A percentile compares a stretch with the other conserved stretches of the same genome.
phyloP scores from a whole-genome alignment of 225 moss, liverwort and hornwort species.

The Straminergon stramineum region DNA sequence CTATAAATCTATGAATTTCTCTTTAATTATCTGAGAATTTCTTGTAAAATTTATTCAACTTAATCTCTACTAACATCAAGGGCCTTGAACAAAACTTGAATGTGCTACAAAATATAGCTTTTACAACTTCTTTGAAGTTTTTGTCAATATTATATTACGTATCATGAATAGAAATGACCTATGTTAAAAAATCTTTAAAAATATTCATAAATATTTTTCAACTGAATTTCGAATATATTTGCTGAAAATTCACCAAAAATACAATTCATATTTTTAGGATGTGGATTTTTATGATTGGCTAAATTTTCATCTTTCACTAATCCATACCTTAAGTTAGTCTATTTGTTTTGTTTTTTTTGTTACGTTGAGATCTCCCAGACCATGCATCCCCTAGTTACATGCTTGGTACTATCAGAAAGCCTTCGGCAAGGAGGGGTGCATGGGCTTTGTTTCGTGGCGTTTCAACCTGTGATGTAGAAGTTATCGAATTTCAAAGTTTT shows the following conservation, averaged over 20 bases:
- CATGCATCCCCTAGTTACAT: too few relatives aligned
- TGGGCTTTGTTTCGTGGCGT: too few relatives aligned
- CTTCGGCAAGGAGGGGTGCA: too few relatives aligned
- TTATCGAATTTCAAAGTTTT: too few relatives aligned
- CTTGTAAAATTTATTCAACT: neutral
- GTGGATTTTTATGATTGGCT: neutral
- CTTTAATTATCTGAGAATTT: neutral
- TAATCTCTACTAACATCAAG: neutral
- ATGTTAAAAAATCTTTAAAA: neutral
- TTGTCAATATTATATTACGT: neutral
- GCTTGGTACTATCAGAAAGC: too few relatives aligned
- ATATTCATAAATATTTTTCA: neutral
- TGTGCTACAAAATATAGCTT: neutral
- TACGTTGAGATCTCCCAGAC: too few relatives aligned
- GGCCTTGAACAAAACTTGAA: neutral
- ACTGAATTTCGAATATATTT: neutral
- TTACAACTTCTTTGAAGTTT: neutral
- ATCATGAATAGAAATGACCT: neutral
- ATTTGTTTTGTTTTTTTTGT: too few relatives aligned
- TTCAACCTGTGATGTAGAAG: too few relatives aligned
- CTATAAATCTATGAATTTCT: neutral
- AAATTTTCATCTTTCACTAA: neutral
- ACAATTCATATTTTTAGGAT: neutral
- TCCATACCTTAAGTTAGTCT: too few relatives aligned
- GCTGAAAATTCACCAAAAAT: neutral